Conservation (phyloP, 2,329 filamentous ascomycete species). For the Xylariaceae sp. region DNA sequence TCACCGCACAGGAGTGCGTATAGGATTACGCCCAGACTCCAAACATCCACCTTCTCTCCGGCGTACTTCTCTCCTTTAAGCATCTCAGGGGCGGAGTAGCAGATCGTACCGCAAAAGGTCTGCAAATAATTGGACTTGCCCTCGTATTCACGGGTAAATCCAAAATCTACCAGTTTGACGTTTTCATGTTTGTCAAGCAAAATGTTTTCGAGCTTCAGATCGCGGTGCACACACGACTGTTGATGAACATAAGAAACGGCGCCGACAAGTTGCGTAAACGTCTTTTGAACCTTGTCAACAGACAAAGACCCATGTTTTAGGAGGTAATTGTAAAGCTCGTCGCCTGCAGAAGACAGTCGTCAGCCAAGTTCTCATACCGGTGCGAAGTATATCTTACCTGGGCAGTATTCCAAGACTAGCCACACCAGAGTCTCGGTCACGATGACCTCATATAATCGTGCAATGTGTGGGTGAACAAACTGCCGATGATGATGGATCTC, state of each 20-base stretch:
- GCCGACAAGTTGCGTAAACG: slow-evolving; percentile 93
- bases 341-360: slow-evolving; percentile 62
- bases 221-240: slow-evolving; percentile 94
- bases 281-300: slow-evolving; percentile 87
- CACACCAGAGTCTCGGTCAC: slow-evolving; percentile 95
- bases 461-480: slow-evolving; percentile 97
- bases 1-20: slow-evolving; percentile 84
- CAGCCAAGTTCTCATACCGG: slow-evolving; percentile 30
- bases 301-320: slow-evolving; percentile 85
- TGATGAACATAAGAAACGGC: slow-evolving; percentile 95
- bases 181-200: slow-evolving; percentile 95
- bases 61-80: slow-evolving; percentile 97
- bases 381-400: slow-evolving; percentile 61
- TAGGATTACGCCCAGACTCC: slow-evolving; percentile 85
- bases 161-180: slow-evolving; percentile 97
- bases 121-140: slow-evolving; percentile 93
- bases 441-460: slow-evolving; percentile 95
- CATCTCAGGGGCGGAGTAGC: slow-evolving; percentile 98
- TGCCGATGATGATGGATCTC: slow-evolving; percentile 99
- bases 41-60: slow-evolving; percentile 97
- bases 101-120: slow-evolving; percentile 97
- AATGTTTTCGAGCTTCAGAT: slow-evolving; percentile 96
- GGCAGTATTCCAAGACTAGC: slow-evolving; percentile 96
- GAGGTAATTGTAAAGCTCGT: slow-evolving; percentile 97
- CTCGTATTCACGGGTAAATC: slow-evolving; percentile 97